Conservation (phyloP, 257 asterid genomes). For the Asclepias syriaca region DNA sequence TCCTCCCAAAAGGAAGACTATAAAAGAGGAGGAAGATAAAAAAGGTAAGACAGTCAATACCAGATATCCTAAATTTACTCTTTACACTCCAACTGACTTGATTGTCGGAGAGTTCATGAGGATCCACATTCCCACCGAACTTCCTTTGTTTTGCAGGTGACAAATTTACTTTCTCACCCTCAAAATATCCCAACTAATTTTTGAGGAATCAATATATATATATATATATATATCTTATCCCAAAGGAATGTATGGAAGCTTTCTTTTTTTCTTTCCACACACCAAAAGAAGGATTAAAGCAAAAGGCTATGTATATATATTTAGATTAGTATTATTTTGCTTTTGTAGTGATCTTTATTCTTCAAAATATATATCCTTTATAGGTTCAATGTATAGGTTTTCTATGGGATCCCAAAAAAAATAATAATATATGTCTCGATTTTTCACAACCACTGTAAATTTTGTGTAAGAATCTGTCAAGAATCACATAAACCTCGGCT, state of each 20-base stretch:
- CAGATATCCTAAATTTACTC: too few species aligned
- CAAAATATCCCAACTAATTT: too few species aligned
- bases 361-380: background rate
- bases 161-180: too few species aligned
- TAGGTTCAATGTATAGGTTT: background rate
- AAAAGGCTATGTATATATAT: background rate
- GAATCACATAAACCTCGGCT: too few species aligned
- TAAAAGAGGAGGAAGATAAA: too few species aligned
- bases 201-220: too few species aligned
- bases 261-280: background rate
- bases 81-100: too few species aligned
- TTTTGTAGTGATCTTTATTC: background rate
- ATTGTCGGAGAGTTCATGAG: too few species aligned
- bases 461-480: background rate
- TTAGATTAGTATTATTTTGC: background rate
- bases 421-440: background rate
- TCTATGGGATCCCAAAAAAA: background rate
- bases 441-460: conserved; percentile 2
- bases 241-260: background rate
- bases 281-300: background rate
- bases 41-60: too few species aligned
- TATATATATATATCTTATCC: background rate
- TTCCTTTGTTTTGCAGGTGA: too few species aligned
- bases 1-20: too few species aligned
- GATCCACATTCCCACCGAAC: too few species aligned